Evolutionary conservation across 345 rosid species (phyloP).

Genomic region (Lepidium aucheri): DNA sequence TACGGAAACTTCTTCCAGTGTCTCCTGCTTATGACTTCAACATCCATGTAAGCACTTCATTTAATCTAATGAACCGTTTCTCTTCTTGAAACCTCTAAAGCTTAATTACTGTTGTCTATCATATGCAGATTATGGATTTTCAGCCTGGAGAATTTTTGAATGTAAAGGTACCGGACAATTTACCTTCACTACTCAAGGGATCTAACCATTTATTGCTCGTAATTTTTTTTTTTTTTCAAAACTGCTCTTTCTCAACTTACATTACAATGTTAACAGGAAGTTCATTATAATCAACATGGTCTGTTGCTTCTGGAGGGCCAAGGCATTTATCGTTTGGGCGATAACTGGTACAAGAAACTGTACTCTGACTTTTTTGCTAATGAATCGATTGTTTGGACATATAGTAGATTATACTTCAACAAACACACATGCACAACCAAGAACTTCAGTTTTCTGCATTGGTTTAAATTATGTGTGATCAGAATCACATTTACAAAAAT

Average conservation of each 20-base stretch:
- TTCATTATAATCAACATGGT: slow-evolving; percentile 94
- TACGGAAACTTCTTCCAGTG: slow-evolving; percentile 77
- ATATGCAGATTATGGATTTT: slow-evolving; percentile 83
- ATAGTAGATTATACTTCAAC: not conserved
- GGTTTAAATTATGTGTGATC: not conserved
- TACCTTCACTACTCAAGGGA: not conserved
- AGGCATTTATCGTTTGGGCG: slow-evolving; percentile 83
- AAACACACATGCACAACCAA: not conserved
- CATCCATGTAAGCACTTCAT: slow-evolving; percentile 58
- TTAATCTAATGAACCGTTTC: not conserved
- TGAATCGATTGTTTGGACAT: not conserved
- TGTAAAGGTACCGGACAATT: slow-evolving; percentile 51
- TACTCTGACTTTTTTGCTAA: not conserved
- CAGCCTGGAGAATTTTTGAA: slow-evolving; percentile 89
- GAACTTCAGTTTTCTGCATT: not conserved
- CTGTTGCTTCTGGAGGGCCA: slow-evolving; percentile 87
- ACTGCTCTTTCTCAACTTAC: not conserved
- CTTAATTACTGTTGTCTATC: slow-evolving; percentile 6
- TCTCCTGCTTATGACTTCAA: slow-evolving; percentile 73
- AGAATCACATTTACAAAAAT: not conserved
- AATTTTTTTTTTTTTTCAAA: not conserved
- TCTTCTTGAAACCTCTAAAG: slow-evolving; percentile 5
- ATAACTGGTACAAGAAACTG: slow-evolving; percentile 54
- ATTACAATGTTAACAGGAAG: slow-evolving; percentile 49
- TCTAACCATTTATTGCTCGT: not conserved